Evolutionary conservation across 805 yeast genomes (phyloP), one percentile per base, ranked within the genome.

Genomic region (Wickerhamiella dianesei): DNA sequence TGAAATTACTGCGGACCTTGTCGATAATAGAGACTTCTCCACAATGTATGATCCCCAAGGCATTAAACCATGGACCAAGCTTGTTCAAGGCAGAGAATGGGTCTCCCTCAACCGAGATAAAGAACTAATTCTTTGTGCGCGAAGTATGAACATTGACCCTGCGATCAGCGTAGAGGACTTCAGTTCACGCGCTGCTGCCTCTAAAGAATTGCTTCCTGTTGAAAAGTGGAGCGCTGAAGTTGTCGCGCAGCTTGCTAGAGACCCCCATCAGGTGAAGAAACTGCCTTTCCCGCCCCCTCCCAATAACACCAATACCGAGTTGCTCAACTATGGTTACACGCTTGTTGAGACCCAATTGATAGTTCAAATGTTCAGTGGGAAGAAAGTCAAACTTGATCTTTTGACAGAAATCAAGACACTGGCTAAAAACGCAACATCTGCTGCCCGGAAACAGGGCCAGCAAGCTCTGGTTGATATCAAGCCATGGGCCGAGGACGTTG

Each of bases 11-110:
- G 48, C 42, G 19, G 19, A 40, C 21, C 44, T 57, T 18, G 46
- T 37, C 19, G 89, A 83, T 57, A 80, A 79, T 53, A 69, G 89
- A 47, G 92, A 83, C 55, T 61, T 65, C 46, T 64, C 60, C 4
- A 71, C 75, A 6, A 56, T 78, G 43, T 77, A 42, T 20, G 50
- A 50, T 32, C 53, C 50, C 13, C 41, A 18, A 22, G 18, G 18
- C 6, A 8, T 39, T 19, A 5, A 5, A 22, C 16, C n/a, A 5
- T 14, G 25, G n/a, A 20, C 8, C 6, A 14, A 21, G 25, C 56
- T 56, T 2, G 21, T n/a, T 2, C 53, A 41, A 13, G 46, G 43
- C 3, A 16, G 19, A 1, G 49, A 39, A 35, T 55, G 50, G 39
- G 48, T 48, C 4, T 16, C 22, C 3, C 21, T 48, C 2, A 49